These are phyloP conservation scores for Mycena sp. DNA, from an alignment of 1,284 basidiomycete species.

Conservation along the genomic window DNA sequence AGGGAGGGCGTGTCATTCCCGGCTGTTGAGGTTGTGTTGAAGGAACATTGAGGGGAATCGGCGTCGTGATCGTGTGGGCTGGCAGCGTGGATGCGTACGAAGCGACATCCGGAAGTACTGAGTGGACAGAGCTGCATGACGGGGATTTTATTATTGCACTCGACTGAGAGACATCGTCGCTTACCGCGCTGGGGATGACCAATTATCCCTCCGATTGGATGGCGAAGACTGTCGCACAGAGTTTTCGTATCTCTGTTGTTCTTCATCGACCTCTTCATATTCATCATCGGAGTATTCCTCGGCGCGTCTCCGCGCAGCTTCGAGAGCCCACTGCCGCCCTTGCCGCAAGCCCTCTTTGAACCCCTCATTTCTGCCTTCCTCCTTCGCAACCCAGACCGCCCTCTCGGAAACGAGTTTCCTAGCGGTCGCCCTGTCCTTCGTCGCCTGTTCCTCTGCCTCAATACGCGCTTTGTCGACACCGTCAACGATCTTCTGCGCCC, in stretches of 20 bases:
- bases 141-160: not conserved
- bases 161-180: not conserved
- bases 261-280: conserved; percentile 13
- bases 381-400: conserved; percentile 48
- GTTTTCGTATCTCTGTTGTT: not conserved
- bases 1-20: not conserved
- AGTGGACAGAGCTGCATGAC: conserved; percentile 10
- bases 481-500: conserved; percentile 51
- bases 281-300: conserved; percentile 15
- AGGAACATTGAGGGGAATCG: conserved; percentile 31
- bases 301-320: conserved; percentile 16
- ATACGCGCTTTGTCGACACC: conserved; percentile 46
- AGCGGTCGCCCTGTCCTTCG: conserved; percentile 43
- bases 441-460: conserved; percentile 48
- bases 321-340: conserved; percentile 39
- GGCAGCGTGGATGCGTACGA: conserved; percentile 28
- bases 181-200: conserved; percentile 18
- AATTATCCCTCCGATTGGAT: not conserved
- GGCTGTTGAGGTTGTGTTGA: conserved; percentile 17
- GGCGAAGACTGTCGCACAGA: conserved; percentile 11
- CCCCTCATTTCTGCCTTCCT: conserved; percentile 50
- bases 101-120: conserved; percentile 20
- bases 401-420: conserved; percentile 46
- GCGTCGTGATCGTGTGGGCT: conserved; percentile 32
- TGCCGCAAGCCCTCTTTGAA: conserved; percentile 50